Base-by-base conservation (phyloP, 2,329 filamentous ascomycete genomes). In the Arthroderma uncinatum region DNA sequence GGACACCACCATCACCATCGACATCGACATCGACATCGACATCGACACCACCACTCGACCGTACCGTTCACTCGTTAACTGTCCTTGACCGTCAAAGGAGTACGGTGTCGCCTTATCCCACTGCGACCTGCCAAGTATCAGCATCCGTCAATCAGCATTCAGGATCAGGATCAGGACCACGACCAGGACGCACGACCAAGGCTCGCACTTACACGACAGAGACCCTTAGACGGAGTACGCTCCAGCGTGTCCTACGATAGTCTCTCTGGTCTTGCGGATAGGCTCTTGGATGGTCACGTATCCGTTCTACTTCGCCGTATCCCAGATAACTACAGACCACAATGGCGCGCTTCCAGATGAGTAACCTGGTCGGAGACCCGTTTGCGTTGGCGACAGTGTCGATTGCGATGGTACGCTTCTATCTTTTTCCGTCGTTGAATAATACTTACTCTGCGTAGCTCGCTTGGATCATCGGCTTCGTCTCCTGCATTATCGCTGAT, bases 361-460 rank as follows among this genome's bases (percentile, higher is more conserved):
- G 87, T 70, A 94, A 96, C 74, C 90, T 98, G 66, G 80, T 96
- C 60, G 93, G 93, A 66, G 92, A 98, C 74, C 93, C 93, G 4
- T 97, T 98, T 73, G 91, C 92, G 59, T 81, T 98, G 60, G 90
- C 91, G 57, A 97, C 93, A 36, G 83, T 95, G 62, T 96, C 92
- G 58, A 96, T 97, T 71, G 83, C 87, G 62, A 79, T 88, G 69
- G 92, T 96, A 82, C 73, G 89, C 30, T 14, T 16, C 39, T 14
- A 25, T 28, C 53, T 16, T 33, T 34, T 36, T n/a, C 9, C 34
- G 42, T n/a, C 28, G 6, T n/a, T 34, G 34, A 37, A 36, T 5
- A 9, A 5, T 7, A 19, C 50, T 6, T 33, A 12, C 33, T 8
- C 6, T 21, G 3, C 47, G 64, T 70, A 97, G 92, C 84, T 95